Base-by-base conservation (phyloP, 164 flowering plant species). In the Tetracentron sinense region DNA sequence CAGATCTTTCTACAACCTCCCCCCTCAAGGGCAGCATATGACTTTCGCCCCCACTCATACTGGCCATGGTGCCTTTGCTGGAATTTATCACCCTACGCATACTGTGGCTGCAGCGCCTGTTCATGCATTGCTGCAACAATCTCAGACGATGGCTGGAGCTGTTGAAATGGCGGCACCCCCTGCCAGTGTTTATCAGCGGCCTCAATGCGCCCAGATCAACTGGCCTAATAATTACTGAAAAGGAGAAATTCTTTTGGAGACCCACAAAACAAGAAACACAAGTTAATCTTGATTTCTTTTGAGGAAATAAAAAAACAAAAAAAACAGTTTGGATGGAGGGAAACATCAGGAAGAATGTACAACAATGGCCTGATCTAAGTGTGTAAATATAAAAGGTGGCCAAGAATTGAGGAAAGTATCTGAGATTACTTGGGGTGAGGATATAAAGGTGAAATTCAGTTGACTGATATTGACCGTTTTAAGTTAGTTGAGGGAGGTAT, bases 21-120 rank as follows among this genome's bases (percentile, higher is more conserved):
- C 87, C 16, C 89, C 91, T 53, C 96, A 89, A 62, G 91, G 88
- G 61, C 98, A 86, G 74, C 91, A 88, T 67, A 74, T 90, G 54
- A 70, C 93, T 61, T 92, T 73, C 62, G 58, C 87, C 7, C 85
- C 96, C 22, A 42, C 95, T 15, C 96, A 89, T 58, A 74, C 81
- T 19, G 88, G 83, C 61, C 93, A 84, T 67, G 85, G 87, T 67
- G 69, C 88, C 48, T 85, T 85, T 70, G 65, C 93, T 20, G 80
- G 90, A 30, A 67, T 92, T 3, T 92, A 83, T 63, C 94, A 85
- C 73, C 96, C 95, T 51, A 75, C 79, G 35, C 95, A 81, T 60
- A 81, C 91, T 2, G 83, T 83, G 28, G 71, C 88, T 22, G 80
- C 92, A 15, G 74, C 86, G 42, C 60, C 77, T 16, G 82, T 80